Evolutionary conservation across 371 early-diverging fungal species (phyloP), one percentile per base, ranked within the genome.

Genomic region (Rhizoclosmatium hyalinum): DNA sequence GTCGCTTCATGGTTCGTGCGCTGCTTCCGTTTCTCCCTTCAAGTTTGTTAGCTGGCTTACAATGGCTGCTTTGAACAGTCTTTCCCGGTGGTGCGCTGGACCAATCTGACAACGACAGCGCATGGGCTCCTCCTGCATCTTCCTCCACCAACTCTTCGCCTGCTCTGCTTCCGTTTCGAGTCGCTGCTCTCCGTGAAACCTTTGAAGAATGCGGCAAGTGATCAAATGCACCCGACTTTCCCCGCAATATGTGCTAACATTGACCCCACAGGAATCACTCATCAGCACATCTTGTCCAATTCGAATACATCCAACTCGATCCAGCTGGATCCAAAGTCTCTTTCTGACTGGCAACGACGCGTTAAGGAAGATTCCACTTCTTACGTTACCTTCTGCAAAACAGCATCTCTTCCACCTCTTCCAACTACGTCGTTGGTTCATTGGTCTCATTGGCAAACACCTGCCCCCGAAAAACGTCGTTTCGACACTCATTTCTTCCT

Each of bases 371-470:
- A 17, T 17, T 10, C 58, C 8, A 17, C 58, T 21, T 8, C 8
- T 17, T 58, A 19, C 21, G 1, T 58, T 19, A 6, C 10, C 41
- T 64, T 64, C 64, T 21, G 6, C 41, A 17, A 64, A n/a, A n/a
- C 4, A n/a, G 12, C 64, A 2, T 10, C n/a, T 4, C 10, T 64
- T 6, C 64, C 43, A 14, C 14, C 79, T 3, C 82, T 82, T 65
- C 67, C 83, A 71, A 39, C 91, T 91, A 10, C 83, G 85, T 0
- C 82, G 88, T 75, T 91, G 10, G 76, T 78, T 1, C 90, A 86
- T 5, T 90, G 93, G 78, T 89, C 91, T 0, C 89, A 90, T 66
- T 95, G 95, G 94, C 87, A 92, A 44, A 94, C 94, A 10, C 95
- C 95, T 12, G 67, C 46, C 2, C 74, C 82, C 3, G 78, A 85